Conservation (phyloP, 345 rosid genomes). For the Clausena lansium region DNA sequence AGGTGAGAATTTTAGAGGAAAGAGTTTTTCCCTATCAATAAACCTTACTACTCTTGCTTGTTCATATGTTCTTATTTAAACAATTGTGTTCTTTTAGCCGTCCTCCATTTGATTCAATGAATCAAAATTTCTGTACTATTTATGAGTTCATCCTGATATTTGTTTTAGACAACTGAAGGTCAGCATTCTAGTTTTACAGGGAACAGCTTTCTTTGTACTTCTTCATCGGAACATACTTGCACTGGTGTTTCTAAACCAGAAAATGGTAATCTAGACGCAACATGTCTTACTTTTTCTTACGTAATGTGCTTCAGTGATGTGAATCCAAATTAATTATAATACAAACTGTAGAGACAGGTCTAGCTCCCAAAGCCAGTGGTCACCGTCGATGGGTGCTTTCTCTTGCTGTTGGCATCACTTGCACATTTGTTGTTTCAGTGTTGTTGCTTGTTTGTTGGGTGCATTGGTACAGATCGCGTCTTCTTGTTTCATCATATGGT, state of each 20-base stretch:
- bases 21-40: neutral
- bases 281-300: neutral
- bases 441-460: conserved; percentile 70
- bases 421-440: conserved; percentile 61
- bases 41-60: neutral
- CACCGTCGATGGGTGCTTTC: conserved; percentile 65
- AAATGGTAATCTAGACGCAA: conserved; percentile 48
- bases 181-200: conserved; percentile 52
- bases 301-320: neutral
- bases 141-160: neutral
- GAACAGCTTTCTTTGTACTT: conserved; percentile 70
- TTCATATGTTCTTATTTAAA: neutral
- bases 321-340: neutral
- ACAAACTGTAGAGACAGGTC: conserved; percentile 40
- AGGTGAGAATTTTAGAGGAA: conserved; percentile 42
- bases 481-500: conserved; percentile 62
- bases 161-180: conserved; percentile 13
- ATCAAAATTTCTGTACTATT: neutral
- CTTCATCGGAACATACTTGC: conserved; percentile 53
- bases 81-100: neutral
- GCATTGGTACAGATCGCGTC: conserved; percentile 75
- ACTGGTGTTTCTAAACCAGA: conserved; percentile 43
- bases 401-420: conserved; percentile 60
- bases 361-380: conserved; percentile 32
- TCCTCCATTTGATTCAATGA: too few species aligned